Conservation (phyloP, 495 filamentous ascomycete species). For the Xylaria bambusicola region DNA sequence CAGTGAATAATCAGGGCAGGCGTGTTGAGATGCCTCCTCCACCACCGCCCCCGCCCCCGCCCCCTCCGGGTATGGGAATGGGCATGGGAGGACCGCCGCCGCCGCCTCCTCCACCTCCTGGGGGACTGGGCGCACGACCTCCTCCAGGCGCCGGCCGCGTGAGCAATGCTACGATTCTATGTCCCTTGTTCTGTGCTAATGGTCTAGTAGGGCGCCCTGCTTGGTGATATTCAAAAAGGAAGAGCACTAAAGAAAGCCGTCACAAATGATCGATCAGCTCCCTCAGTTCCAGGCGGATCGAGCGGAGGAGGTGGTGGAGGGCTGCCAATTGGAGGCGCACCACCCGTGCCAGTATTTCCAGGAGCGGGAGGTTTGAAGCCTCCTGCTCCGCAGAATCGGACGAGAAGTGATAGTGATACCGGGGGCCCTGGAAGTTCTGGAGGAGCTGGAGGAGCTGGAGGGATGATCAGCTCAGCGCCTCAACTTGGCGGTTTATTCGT, state of each 20-base stretch:
- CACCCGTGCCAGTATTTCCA: constrained; percentile 74
- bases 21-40: constrained; percentile 18
- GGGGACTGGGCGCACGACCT: constrained; percentile 32
- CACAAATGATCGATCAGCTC: constrained; percentile 93
- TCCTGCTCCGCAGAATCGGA: constrained; percentile 68
- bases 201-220: constrained; percentile 71
- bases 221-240: constrained; percentile 87
- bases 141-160: constrained; percentile 31
- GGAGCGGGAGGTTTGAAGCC: constrained; percentile 68
- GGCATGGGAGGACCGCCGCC: constrained; percentile 68
- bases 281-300: constrained; percentile 59
- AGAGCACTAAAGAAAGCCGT: constrained; percentile 79
- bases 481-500: constrained; percentile 90
- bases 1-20: not conserved
- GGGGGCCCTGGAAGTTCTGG: constrained; percentile 23
- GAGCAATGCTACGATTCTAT: constrained; percentile 18
- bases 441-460: constrained; percentile 40
- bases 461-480: constrained; percentile 60
- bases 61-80: constrained; percentile 59
- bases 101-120: constrained; percentile 67
- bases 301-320: constrained; percentile 56
- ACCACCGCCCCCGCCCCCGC: constrained; percentile 57
- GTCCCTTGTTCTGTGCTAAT: constrained; percentile 38
- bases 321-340: constrained; percentile 64
- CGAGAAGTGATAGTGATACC: constrained; percentile 81